Evolutionary conservation across 768 basidiomycete genomes (phyloP).

Genomic region (Tylopilus sp.): DNA sequence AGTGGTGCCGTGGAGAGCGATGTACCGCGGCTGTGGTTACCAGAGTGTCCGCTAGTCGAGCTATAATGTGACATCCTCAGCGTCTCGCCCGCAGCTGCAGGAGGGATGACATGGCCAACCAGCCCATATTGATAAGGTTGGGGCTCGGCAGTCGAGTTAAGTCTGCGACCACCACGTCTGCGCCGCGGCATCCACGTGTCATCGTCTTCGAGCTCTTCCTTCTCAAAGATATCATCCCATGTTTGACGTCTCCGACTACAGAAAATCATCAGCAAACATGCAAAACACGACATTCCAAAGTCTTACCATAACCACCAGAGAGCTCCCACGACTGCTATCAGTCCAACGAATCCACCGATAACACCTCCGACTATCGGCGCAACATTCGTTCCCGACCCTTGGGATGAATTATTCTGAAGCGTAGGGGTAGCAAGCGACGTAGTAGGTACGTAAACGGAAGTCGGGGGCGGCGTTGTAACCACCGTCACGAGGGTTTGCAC

Average conservation of each 20-base stretch:
- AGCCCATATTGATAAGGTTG: slow-evolving; percentile 63
- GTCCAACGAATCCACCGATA: slow-evolving; percentile 52
- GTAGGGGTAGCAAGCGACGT: slow-evolving; percentile 13
- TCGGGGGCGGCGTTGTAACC: slow-evolving; percentile 35
- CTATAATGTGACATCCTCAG: slow-evolving; percentile 34
- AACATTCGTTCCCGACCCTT: slow-evolving; percentile 29
- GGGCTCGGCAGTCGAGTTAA: slow-evolving; percentile 37
- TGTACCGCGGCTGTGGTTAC: slow-evolving; percentile 21
- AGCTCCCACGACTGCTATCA: slow-evolving; percentile 41
- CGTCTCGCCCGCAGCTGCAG: slow-evolving; percentile 28
- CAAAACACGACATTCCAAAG: slow-evolving; percentile 2
- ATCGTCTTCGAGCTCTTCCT: slow-evolving; percentile 32
- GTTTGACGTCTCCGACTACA: slow-evolving; percentile 42
- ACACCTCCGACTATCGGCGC: slow-evolving; percentile 53
- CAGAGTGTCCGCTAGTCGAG: slow-evolving; percentile 21
- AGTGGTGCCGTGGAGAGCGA: slow-evolving; percentile 27
- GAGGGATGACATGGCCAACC: slow-evolving; percentile 43
- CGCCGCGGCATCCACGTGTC: slow-evolving; percentile 18
- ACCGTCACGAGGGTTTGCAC: slow-evolving; percentile 34
- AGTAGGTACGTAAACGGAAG: slow-evolving; percentile 27
- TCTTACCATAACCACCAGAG: slow-evolving; percentile 53
- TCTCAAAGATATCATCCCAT: slow-evolving; percentile 54
- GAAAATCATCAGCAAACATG: slow-evolving; percentile 5
- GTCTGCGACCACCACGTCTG: slow-evolving; percentile 25
- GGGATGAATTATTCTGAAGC: slow-evolving; percentile 13